Conservation (phyloP, 73 alveolate genomes). For the Paramecium pentaurelia region DNA sequence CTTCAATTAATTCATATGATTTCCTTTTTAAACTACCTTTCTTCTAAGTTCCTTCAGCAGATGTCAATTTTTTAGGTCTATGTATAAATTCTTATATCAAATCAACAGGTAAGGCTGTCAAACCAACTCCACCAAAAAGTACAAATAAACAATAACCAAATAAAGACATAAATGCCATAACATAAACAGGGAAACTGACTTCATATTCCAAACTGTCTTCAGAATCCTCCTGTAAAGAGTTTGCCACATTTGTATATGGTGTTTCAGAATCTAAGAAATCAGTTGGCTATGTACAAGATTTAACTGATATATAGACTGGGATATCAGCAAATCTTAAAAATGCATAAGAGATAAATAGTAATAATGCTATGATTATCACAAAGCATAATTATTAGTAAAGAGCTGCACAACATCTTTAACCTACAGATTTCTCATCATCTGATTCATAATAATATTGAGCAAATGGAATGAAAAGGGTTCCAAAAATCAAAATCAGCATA, state of each 20-base stretch:
- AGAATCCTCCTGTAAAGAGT: neutral
- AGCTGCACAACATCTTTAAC: slow-evolving; percentile 68
- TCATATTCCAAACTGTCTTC: slow-evolving; percentile 57
- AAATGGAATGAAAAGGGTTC: slow-evolving; percentile 75
- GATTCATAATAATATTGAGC: slow-evolving; percentile 81
- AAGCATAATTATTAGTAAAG: slow-evolving; percentile 57
- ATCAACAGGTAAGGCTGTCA: slow-evolving; percentile 82
- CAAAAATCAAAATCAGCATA: slow-evolving; percentile 66
- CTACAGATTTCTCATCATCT: slow-evolving; percentile 82
- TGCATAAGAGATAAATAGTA: slow-evolving; percentile 69
- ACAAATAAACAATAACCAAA: slow-evolving; percentile 79
- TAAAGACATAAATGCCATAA: slow-evolving; percentile 71
- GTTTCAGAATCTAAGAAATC: neutral
- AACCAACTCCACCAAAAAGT: slow-evolving; percentile 83
- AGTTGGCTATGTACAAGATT: neutral
- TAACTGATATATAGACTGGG: slow-evolving; percentile 58
- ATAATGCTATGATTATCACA: slow-evolving; percentile 56
- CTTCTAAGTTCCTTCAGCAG: slow-evolving; percentile 59
- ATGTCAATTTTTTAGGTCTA: slow-evolving; percentile 73
- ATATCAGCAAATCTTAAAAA: slow-evolving; percentile 62
- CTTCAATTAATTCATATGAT: slow-evolving; percentile 59
- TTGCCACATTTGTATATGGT: neutral
- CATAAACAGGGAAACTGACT: slow-evolving; percentile 80
- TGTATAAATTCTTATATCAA: slow-evolving; percentile 66
- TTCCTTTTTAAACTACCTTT: slow-evolving; percentile 65